These are phyloP conservation scores for Leersia perrieri DNA, from an alignment of 176 grass and related monocot species.

Conservation along the genomic window DNA sequence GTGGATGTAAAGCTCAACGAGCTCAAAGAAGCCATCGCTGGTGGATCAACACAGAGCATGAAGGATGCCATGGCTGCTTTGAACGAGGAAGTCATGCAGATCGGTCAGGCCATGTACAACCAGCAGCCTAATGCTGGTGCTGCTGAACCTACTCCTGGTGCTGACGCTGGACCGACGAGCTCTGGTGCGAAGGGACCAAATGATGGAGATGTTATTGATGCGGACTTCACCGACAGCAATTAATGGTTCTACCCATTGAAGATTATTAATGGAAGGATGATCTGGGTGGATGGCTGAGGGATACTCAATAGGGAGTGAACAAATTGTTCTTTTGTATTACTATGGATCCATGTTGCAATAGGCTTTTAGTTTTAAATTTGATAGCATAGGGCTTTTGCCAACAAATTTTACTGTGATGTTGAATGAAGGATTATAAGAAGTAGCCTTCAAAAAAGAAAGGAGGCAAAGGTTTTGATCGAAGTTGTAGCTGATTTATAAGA, in stretches of 20 bases:
- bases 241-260: slow-evolving; percentile 67
- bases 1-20: slow-evolving; percentile 82
- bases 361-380: slow-evolving; percentile 25
- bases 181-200: slow-evolving; percentile 49
- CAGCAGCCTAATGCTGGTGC: slow-evolving; percentile 55
- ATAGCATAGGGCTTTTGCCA: slow-evolving; percentile 1
- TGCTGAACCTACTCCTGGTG: slow-evolving; percentile 50
- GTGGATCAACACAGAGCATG: slow-evolving; percentile 75
- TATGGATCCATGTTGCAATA: slow-evolving; percentile 30
- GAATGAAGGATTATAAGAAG: slow-evolving; percentile 24
- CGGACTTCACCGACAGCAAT: slow-evolving; percentile 91
- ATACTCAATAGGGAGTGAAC: slow-evolving; percentile 22
- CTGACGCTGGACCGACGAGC: slow-evolving; percentile 44
- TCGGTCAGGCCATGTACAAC: slow-evolving; percentile 91
- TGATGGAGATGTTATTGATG: slow-evolving; percentile 87
- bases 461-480: slow-evolving; percentile 34
- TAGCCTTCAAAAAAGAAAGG: background rate
- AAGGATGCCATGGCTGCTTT: slow-evolving; percentile 85
- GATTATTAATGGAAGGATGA: background rate
- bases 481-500: background rate
- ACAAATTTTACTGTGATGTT: slow-evolving; percentile 30
- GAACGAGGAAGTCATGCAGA: slow-evolving; percentile 98
- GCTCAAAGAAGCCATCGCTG: slow-evolving; percentile 79
- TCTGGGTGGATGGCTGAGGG: background rate
- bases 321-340: slow-evolving; percentile 42